Conservation (phyloP, 164 flowering plant species). For the Houttuynia cordata region DNA sequence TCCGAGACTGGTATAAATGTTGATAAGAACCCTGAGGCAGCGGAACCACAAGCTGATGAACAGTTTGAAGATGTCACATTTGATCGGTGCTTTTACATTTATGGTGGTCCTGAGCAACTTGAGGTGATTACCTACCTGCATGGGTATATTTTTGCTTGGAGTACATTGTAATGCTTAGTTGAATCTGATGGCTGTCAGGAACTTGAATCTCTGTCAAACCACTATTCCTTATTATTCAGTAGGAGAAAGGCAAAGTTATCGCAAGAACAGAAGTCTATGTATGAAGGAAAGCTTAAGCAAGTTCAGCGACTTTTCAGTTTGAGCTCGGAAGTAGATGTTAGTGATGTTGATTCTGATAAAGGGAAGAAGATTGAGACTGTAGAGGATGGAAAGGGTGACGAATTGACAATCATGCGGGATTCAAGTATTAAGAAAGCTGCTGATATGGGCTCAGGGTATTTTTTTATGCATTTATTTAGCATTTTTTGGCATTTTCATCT, state of each 20-base stretch:
- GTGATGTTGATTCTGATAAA: slow-evolving; percentile 38
- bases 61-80: slow-evolving; percentile 81
- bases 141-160: slow-evolving; percentile 5
- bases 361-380: slow-evolving; percentile 71
- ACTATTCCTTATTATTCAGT: slow-evolving; percentile 66
- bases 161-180: neutral
- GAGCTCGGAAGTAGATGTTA: slow-evolving; percentile 43
- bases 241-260: slow-evolving; percentile 75
- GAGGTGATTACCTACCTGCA: slow-evolving; percentile 39
- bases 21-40: slow-evolving; percentile 37
- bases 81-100: slow-evolving; percentile 93
- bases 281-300: slow-evolving; percentile 73
- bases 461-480: no score
- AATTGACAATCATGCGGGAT: slow-evolving; percentile 64
- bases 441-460: slow-evolving; percentile 96
- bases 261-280: slow-evolving; percentile 61
- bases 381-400: slow-evolving; percentile 37
- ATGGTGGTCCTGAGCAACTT: slow-evolving; percentile 97
- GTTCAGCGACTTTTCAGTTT: slow-evolving; percentile 67
- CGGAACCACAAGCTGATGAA: slow-evolving; percentile 31
- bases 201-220: slow-evolving; percentile 88
- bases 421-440: slow-evolving; percentile 95
- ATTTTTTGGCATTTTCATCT: neutral
- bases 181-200: slow-evolving; percentile 30
- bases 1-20: slow-evolving; percentile 75